Evolutionary conservation across 2,329 filamentous ascomycete genomes (phyloP), one percentile per base, ranked within the genome.

Genomic region (Colletotrichum somersetense): DNA sequence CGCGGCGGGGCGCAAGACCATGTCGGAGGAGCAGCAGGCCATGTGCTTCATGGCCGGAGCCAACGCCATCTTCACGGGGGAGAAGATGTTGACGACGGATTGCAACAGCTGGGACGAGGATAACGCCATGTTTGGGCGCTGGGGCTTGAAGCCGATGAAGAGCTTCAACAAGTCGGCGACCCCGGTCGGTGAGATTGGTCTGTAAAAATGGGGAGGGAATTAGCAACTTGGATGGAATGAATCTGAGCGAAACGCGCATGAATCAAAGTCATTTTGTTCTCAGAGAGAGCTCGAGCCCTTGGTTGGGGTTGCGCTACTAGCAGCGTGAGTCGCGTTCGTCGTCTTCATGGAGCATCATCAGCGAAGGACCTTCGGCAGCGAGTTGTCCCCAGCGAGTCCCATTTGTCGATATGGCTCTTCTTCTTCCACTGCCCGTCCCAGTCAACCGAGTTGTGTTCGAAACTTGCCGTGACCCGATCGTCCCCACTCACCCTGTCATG

Each of bases 21-120:
- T 97, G 89, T 88, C 89, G 5, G 95, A 97, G 83, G 94, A 96
- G 82, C 92, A 97, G 84, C 95, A 97, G 83, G 91, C 94, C 18
- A 80, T 96, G 75, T 97, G 94, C 82, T 97, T 97, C 84, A 91
- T 93, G 89, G 94, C 94, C 0, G 95, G 95, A 18, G 95, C 95
- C 1, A 97, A 97, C 77, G 95, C 95, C n/a, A 92, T 97, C 44
- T 97, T 97, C 79, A 97, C 95, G 0, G 95, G 95, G 11, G 95
- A 97, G 85, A 97, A 96, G 87, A 97, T 97, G 95, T 81, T 97
- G 82, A 97, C 95, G 5, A 97, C 95, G 0, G 93, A 95, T 69
- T 97, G 94, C 80, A 95, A 94, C 76, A 93, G 94, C 40, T 97
- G 93, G 93, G 94, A 96, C 74, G 93, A 97, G 82, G 95, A 97